A percentile compares a stretch with the other conserved stretches of the same genome.
These are phyloP conservation scores for Fragilariopsis cylindrus DNA, from an alignment of 108 stramenopile species.

Conservation along the genomic window DNA sequence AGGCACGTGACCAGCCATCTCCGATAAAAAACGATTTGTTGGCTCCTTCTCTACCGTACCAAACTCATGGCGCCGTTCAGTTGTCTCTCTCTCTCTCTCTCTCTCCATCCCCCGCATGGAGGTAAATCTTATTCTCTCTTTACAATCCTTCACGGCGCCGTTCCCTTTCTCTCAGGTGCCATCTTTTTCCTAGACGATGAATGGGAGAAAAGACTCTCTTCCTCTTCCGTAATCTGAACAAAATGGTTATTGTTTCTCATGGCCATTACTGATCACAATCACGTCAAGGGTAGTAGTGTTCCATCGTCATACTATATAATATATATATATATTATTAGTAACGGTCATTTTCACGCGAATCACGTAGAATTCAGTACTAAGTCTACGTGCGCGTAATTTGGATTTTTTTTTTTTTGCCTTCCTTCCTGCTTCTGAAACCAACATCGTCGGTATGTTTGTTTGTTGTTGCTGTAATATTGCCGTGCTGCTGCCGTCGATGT, in stretches of 20 bases:
- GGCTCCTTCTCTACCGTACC: too few species aligned
- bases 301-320: neutral
- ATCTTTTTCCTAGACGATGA: neutral
- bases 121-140: too few species aligned
- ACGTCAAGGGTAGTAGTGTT: neutral
- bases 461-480: neutral
- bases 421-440: neutral
- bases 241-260: too few species aligned
- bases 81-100: too few species aligned
- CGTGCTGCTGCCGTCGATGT: neutral
- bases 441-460: neutral
- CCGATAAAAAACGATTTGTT: too few species aligned
- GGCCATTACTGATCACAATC: neutral
- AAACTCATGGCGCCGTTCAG: too few species aligned
- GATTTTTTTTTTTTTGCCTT: neutral
- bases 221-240: too few species aligned
- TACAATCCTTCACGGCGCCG: too few species aligned
- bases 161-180: too few species aligned
- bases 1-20: too few species aligned
- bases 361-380: constrained; percentile 15
- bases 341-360: constrained; percentile 8
- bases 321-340: too few species aligned
- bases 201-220: neutral
- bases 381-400: constrained; percentile 1
- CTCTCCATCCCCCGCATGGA: too few species aligned